Base-by-base conservation (phyloP, 768 basidiomycete species). In the Krasilnikovozyma curviuscula region DNA sequence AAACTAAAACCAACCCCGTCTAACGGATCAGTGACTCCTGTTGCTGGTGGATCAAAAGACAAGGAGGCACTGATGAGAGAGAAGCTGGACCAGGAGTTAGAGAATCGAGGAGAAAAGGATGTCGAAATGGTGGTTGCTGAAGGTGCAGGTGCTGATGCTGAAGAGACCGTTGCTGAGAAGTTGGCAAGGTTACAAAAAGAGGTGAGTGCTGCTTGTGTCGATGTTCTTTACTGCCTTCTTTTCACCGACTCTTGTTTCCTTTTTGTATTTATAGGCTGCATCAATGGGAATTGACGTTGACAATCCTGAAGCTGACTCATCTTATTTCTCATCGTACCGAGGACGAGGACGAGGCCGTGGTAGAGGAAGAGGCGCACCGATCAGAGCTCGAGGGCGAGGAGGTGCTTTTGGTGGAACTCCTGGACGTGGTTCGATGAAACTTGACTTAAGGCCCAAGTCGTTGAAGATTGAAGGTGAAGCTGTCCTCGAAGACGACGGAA, bases 61-160 rank as follows among this genome's bases (percentile, higher is more conserved):
- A 19, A 54, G 44, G 53, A 66, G 25, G 57, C 59, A 8, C 49
- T 63, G 58, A n/a, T 59, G 12, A 63, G n/a, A 59, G 14, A 48
- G 34, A n/a, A 14, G 66, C 65, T 18, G 74, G 77, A 28, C 68
- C 66, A 1, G 72, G 76, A 54, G 67, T 67, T 52, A 69, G 71
- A 61, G 75, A 79, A 63, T 71, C 27, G 28, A 40, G 19, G 31
- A 46, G 28, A 28, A 32, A 18, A n/a, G 12, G 31, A 48, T 28
- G 42, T 27, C 28, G 13, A 33, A 32, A 18, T 38, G 29, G 34
- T 30, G 13, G 33, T 19, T 21, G 46, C 38, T 5, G 40, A 31
- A 40, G 30, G 49, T 29, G 29, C 34, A 46, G 32, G 27, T 46
- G 8, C 33, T 25, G 23, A 31, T 46, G 33, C 44, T 46, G 23